Evolutionary conservation across 2,329 filamentous ascomycete species (phyloP).

Genomic region (Talaromyces funiculosus): DNA sequence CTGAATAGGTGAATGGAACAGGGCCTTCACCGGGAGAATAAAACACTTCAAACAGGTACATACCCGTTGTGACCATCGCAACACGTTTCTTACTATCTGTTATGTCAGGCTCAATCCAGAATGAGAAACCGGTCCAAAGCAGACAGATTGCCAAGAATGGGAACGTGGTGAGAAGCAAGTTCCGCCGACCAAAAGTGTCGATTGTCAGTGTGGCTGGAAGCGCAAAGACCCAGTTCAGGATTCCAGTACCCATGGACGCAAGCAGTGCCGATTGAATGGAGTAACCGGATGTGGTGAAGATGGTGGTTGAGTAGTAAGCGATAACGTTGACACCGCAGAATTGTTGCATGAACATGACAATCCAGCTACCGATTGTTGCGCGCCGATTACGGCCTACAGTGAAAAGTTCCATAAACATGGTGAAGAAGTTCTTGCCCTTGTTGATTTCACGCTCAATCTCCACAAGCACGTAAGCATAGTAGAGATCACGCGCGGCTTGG

Average conservation of each 20-base stretch:
- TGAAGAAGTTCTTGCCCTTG: slow-evolving; percentile 47
- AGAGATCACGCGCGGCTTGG: slow-evolving; percentile 52
- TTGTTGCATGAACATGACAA: slow-evolving; percentile 52
- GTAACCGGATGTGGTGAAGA: slow-evolving; percentile 55
- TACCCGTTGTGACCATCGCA: slow-evolving; percentile 39
- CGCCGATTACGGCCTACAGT: slow-evolving; percentile 59
- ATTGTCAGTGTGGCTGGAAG: slow-evolving; percentile 61
- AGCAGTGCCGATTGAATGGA: slow-evolving; percentile 48
- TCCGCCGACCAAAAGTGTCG: slow-evolving; percentile 60
- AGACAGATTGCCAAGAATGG: slow-evolving; percentile 52
- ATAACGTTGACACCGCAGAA: slow-evolving; percentile 53
- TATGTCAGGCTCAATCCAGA: slow-evolving; percentile 40
- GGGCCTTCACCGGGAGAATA: slow-evolving; percentile 55
- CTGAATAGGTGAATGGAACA: slow-evolving; percentile 60
- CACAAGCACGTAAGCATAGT: slow-evolving; percentile 55
- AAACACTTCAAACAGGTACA: slow-evolving; percentile 48
- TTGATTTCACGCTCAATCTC: slow-evolving; percentile 53
- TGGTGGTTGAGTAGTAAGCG: slow-evolving; percentile 57
- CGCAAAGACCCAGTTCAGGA: slow-evolving; percentile 62
- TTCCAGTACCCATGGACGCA: slow-evolving; percentile 59
- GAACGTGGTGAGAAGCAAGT: slow-evolving; percentile 58
- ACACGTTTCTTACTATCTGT: slow-evolving; percentile 28
- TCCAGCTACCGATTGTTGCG: slow-evolving; percentile 51
- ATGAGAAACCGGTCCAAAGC: slow-evolving; percentile 48
- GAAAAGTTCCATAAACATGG: slow-evolving; percentile 54